These are phyloP conservation scores for Neotropicomus parvogracilis DNA, from an alignment of 1,284 basidiomycete species.

Conservation along the genomic window DNA sequence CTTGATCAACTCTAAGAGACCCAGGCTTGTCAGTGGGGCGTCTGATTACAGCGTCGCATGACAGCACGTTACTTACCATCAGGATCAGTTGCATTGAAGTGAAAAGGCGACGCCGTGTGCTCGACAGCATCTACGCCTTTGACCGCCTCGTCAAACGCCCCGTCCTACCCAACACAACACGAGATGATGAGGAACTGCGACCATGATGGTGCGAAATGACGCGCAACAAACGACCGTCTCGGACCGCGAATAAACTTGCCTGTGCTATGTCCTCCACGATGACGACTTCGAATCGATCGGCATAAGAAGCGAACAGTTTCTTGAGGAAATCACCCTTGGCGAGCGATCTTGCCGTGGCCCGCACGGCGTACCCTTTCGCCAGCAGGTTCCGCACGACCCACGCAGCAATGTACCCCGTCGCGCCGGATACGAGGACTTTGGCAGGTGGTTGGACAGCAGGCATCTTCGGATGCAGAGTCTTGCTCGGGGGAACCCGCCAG, in stretches of 20 bases:
- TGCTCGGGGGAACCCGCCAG: too few relatives aligned
- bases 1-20: constrained; percentile 45
- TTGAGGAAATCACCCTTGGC: constrained; percentile 42
- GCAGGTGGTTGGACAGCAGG: constrained; percentile 36
- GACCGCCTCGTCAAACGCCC: constrained; percentile 64
- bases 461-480: constrained; percentile 29
- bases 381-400: constrained; percentile 37
- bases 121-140: constrained; percentile 57
- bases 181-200: too few relatives aligned
- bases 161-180: constrained; percentile 35
- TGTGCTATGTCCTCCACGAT: constrained; percentile 46
- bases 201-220: too few relatives aligned
- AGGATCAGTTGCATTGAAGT: constrained; percentile 38
- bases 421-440: constrained; percentile 41
- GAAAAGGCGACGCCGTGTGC: constrained; percentile 51
- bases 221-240: too few relatives aligned
- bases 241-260: constrained; percentile 22
- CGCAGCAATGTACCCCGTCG: constrained; percentile 37
- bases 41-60: too few relatives aligned
- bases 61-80: constrained; percentile 27
- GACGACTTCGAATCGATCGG: constrained; percentile 43
- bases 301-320: constrained; percentile 38
- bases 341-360: constrained; percentile 45
- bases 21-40: too few relatives aligned
- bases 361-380: constrained; percentile 39